phyloP scores from a whole-genome alignment of 1,284 basidiomycete species.

The Cutaneotrichosporon spelunceum region DNA sequence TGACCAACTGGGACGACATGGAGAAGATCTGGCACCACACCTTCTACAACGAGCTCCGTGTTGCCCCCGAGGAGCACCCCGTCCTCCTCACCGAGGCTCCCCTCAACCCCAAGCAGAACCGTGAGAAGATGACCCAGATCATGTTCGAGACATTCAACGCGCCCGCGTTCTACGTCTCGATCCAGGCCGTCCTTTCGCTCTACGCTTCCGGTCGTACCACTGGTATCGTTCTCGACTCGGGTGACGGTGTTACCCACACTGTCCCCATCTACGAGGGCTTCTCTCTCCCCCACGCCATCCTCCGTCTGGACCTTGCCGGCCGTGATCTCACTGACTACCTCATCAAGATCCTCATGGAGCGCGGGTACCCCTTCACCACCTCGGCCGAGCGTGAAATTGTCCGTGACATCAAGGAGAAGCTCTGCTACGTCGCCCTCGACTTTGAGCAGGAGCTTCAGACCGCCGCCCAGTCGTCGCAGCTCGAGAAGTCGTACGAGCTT shows the following conservation, averaged over 20 bases:
- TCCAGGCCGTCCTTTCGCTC: slow-evolving; percentile 87
- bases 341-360: slow-evolving; percentile 89
- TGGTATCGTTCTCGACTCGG: slow-evolving; percentile 90
- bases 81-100: slow-evolving; percentile 91
- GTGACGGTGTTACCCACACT: slow-evolving; percentile 90
- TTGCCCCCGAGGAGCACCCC: slow-evolving; percentile 78
- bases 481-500: slow-evolving; percentile 94
- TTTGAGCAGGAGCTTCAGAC: slow-evolving; percentile 95
- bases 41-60: slow-evolving; percentile 83
- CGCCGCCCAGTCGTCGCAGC: slow-evolving; percentile 81
- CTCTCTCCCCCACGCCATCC: slow-evolving; percentile 89
- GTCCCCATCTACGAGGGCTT: slow-evolving; percentile 96
- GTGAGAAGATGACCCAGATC: slow-evolving; percentile 96
- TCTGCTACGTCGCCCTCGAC: slow-evolving; percentile 95
- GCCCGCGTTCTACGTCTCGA: slow-evolving; percentile 88
- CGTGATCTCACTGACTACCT: slow-evolving; percentile 91
- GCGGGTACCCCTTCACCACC: slow-evolving; percentile 92
- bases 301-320: slow-evolving; percentile 90
- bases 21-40: slow-evolving; percentile 94
- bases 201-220: slow-evolving; percentile 90
- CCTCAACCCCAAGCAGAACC: slow-evolving; percentile 90
- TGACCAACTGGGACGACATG: slow-evolving; percentile 97
- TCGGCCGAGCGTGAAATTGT: slow-evolving; percentile 94
- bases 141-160: slow-evolving; percentile 97
- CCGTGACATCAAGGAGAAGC: slow-evolving; percentile 97